A percentile compares a stretch with the other conserved stretches of the same genome.
Conservation (phyloP, 805 yeast species). For the Yarrowia sp. region DNA sequence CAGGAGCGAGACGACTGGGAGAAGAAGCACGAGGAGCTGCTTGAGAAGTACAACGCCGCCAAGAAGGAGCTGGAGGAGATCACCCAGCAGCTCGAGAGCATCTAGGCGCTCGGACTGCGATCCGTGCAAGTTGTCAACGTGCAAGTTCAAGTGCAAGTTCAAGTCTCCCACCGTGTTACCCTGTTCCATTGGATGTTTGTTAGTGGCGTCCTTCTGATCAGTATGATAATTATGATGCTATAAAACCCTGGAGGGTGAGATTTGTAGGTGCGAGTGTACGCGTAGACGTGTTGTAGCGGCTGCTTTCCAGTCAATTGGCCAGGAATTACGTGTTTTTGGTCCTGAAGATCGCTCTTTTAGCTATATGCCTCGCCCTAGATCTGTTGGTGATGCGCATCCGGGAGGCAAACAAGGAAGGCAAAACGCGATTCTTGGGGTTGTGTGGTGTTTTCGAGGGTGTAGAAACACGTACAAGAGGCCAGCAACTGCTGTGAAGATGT, state of each 20-base stretch:
- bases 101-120: constrained; percentile 33
- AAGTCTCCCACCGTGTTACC: constrained; percentile 25
- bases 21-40: constrained; percentile 83
- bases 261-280: neutral
- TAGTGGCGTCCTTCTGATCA: constrained; percentile 9
- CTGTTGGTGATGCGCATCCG: neutral
- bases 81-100: constrained; percentile 85
- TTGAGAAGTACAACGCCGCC: constrained; percentile 75
- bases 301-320: neutral
- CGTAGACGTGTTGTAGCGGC: neutral
- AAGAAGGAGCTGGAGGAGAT: constrained; percentile 95
- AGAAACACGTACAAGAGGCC: too few relatives aligned
- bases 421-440: neutral
- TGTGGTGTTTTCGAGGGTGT: too few relatives aligned
- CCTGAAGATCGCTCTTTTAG: neutral
- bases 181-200: constrained; percentile 20
- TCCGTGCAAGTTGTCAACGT: constrained; percentile 7
- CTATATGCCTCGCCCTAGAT: neutral
- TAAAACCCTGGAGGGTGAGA: neutral
- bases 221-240: constrained; percentile 23
- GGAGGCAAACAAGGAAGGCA: neutral
- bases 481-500: too few relatives aligned
- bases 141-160: constrained; percentile 12
- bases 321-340: neutral
- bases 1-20: constrained; percentile 89